Percentiles rank a stretch among this genome's conserved stretches.
These are phyloP conservation scores for Herpetomonas tarakana DNA, from an alignment of 208 protist species.

Conservation along the genomic window DNA sequence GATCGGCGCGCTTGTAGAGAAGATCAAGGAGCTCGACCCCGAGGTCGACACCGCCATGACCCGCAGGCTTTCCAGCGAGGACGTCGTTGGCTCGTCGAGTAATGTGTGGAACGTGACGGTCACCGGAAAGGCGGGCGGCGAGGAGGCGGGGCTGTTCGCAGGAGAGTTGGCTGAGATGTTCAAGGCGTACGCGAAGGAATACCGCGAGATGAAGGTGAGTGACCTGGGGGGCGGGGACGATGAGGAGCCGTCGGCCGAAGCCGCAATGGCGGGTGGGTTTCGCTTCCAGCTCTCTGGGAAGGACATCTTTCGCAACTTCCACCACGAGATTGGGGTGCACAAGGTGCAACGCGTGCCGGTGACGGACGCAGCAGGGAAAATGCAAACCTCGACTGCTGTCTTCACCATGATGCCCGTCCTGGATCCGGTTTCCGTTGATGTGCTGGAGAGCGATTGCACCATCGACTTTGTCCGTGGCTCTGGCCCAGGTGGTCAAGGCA, in stretches of 20 bases:
- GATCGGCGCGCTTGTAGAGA: slow-evolving; percentile 30
- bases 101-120: slow-evolving; percentile 66
- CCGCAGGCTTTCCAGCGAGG: slow-evolving; percentile 57
- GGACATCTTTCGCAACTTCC: slow-evolving; percentile 74
- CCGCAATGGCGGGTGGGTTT: slow-evolving; percentile 7
- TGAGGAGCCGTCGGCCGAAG: slow-evolving; percentile 12
- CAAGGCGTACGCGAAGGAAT: slow-evolving; percentile 52
- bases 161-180: slow-evolving; percentile 76
- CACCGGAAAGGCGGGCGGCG: slow-evolving; percentile 77
- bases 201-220: slow-evolving; percentile 37
- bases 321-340: slow-evolving; percentile 89
- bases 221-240: slow-evolving; percentile 24
- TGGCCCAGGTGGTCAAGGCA: slow-evolving; percentile 85
- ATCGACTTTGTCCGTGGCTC: slow-evolving; percentile 88
- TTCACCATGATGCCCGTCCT: slow-evolving; percentile 86
- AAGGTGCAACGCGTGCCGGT: slow-evolving; percentile 91
- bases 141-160: slow-evolving; percentile 87
- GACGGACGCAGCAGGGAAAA: slow-evolving; percentile 83
- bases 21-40: slow-evolving; percentile 45
- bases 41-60: slow-evolving; percentile 62
- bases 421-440: slow-evolving; percentile 84
- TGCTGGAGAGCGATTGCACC: slow-evolving; percentile 81
- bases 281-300: slow-evolving; percentile 58
- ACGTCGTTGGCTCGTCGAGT: slow-evolving; percentile 70
- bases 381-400: slow-evolving; percentile 89